Conservation (phyloP, 2,329 filamentous ascomycete species). For the Diplodia seriata region DNA sequence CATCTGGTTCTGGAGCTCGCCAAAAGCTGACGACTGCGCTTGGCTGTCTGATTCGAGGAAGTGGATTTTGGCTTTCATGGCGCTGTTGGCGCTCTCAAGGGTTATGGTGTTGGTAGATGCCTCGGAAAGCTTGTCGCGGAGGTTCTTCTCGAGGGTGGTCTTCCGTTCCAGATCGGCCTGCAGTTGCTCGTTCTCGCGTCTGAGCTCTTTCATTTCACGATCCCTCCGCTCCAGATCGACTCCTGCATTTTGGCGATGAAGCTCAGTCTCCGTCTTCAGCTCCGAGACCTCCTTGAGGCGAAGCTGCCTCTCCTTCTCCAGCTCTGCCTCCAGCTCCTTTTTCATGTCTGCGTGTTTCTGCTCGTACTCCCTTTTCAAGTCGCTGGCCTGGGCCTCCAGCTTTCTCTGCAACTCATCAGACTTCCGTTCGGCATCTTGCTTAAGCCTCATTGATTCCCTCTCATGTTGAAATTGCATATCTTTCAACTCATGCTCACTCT, state of each 20-base stretch:
- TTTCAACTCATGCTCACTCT: constrained; percentile 64
- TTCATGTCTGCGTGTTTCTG: constrained; percentile 72
- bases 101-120: constrained; percentile 53
- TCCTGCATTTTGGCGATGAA: constrained; percentile 58
- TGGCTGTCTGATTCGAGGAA: constrained; percentile 91
- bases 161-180: constrained; percentile 61
- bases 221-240: constrained; percentile 62
- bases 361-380: constrained; percentile 66
- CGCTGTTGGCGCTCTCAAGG: constrained; percentile 76
- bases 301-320: constrained; percentile 69
- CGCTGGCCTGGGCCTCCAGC: constrained; percentile 63
- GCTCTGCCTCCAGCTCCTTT: constrained; percentile 67
- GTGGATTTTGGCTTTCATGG: constrained; percentile 80
- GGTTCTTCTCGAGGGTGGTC: constrained; percentile 63
- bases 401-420: constrained; percentile 52
- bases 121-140: constrained; percentile 61
- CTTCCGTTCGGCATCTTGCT: constrained; percentile 58
- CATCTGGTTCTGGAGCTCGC: constrained; percentile 79
- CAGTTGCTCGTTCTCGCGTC: constrained; percentile 58
- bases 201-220: constrained; percentile 58
- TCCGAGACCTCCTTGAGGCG: constrained; percentile 70
- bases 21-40: constrained; percentile 85
- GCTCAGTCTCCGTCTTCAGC: constrained; percentile 61
- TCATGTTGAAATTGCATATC: constrained; percentile 61
- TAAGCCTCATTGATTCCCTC: constrained; percentile 63